phyloP scores from a whole-genome alignment of 306 rosid species.

The Cicer cuneatum region DNA sequence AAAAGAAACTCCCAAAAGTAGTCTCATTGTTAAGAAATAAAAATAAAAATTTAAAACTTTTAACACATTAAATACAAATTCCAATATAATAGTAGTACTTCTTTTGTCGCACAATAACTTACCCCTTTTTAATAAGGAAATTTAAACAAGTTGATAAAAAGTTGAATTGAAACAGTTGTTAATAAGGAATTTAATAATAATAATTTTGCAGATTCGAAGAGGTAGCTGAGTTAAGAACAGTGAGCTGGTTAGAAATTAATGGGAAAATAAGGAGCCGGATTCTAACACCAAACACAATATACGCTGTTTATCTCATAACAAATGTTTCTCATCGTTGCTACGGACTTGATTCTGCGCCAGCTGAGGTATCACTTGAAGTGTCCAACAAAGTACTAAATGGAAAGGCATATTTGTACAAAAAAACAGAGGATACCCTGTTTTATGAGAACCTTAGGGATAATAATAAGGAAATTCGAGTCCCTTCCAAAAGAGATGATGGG shows the following conservation, averaged over 20 bases:
- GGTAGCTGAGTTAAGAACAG: conserved; percentile 63
- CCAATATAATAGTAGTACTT: no score
- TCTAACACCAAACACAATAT: conserved; percentile 61
- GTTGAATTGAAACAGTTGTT: no score
- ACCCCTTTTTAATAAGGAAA: no score
- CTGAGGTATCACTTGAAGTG: conserved; percentile 42
- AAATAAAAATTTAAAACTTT: no score
- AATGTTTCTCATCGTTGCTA: conserved; percentile 56
- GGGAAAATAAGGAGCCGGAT: conserved; percentile 51
- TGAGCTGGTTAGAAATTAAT: conserved; percentile 60
- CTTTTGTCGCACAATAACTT: no score
- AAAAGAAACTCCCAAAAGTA: no score
- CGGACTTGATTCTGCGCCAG: conserved; percentile 56
- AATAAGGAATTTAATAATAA: not conserved
- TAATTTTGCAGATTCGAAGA: conserved; percentile 53
- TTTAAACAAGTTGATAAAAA: no score
- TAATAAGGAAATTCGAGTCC: not conserved
- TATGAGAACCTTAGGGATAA: conserved; percentile 32
- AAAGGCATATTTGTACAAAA: conserved; percentile 40
- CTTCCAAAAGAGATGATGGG: conserved; percentile 53
- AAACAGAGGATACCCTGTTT: conserved; percentile 30
- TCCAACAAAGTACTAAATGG: conserved; percentile 42
- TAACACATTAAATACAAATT: no score
- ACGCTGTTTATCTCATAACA: conserved; percentile 58
- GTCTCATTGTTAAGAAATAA: no score